phyloP scores from a whole-genome alignment of 2,329 filamentous ascomycete species.

The Xylaria digitata region DNA sequence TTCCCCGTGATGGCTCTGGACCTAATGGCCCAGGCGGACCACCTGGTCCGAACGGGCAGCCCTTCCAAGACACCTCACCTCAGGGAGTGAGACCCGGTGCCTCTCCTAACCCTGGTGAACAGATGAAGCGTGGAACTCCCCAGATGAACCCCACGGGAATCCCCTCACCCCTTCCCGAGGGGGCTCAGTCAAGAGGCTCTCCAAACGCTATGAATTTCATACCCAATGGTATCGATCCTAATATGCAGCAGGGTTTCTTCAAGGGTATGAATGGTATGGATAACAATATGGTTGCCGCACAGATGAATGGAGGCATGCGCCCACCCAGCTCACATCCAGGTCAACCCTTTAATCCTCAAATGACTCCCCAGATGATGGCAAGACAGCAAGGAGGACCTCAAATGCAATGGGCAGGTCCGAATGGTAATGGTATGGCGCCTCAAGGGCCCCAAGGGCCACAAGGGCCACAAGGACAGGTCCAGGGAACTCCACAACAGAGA shows the following conservation, averaged over 20 bases:
- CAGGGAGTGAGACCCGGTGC: constrained; percentile 75
- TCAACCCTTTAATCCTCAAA: constrained; percentile 63
- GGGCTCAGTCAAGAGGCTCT: constrained; percentile 72
- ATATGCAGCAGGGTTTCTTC: constrained; percentile 70
- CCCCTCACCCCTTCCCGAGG: constrained; percentile 78
- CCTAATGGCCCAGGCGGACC: constrained; percentile 59
- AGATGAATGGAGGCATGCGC: constrained; percentile 74
- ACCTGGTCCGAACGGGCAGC: constrained; percentile 68
- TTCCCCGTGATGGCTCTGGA: constrained; percentile 63
- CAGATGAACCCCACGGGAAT: constrained; percentile 77
- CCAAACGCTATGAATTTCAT: constrained; percentile 74
- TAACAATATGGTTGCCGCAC: constrained; percentile 64
- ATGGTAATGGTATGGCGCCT: constrained; percentile 57
- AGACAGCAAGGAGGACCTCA: constrained; percentile 54
- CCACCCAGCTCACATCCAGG: constrained; percentile 76
- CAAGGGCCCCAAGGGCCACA: constrained; percentile 57
- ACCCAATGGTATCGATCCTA: constrained; percentile 70
- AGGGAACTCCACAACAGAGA: constrained; percentile 78
- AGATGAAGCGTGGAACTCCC: constrained; percentile 82
- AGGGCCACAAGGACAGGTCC: constrained; percentile 64
- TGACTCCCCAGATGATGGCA: constrained; percentile 71
- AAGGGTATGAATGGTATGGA: constrained; percentile 65
- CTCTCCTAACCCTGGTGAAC: constrained; percentile 80
- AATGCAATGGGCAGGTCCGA: constrained; percentile 61
- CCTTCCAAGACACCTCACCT: constrained; percentile 76